Conservation (phyloP, 2,329 filamentous ascomycete species). For the Alternaria novae-zelandiae region DNA sequence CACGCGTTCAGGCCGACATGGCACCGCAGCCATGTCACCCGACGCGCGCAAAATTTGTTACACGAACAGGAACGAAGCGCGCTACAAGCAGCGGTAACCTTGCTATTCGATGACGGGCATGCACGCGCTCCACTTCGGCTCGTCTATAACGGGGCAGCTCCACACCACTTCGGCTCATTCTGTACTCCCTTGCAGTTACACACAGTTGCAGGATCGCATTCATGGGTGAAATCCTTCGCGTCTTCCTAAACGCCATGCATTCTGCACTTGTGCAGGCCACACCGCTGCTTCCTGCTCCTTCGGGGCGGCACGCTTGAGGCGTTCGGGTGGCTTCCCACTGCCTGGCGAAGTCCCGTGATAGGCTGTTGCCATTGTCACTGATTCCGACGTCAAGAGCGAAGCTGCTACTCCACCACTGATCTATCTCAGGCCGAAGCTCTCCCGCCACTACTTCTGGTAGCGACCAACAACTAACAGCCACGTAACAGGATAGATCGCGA, state of each 20-base stretch:
- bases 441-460: not conserved
- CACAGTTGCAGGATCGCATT: not conserved
- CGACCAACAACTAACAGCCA: slow-evolving; percentile 6
- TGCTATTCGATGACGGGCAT: not conserved
- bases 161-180: not conserved
- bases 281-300: slow-evolving; percentile 3
- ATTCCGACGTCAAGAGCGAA: not conserved
- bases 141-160: not conserved
- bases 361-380: not conserved
- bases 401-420: not conserved
- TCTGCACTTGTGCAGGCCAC: not conserved
- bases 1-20: slow-evolving; percentile 11
- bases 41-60: not conserved
- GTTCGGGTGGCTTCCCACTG: not conserved
- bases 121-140: not conserved
- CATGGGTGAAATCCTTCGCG: not conserved
- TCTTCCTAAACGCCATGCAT: not conserved
- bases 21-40: slow-evolving; percentile 1
- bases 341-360: not conserved
- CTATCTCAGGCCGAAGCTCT: not conserved
- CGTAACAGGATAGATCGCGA: slow-evolving; percentile 1
- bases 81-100: not conserved
- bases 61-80: not conserved
- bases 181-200: not conserved
- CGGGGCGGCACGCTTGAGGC: not conserved